Evolutionary conservation across 1,139 yeast genomes (phyloP).

Genomic region (Zygoascus meyerae): DNA sequence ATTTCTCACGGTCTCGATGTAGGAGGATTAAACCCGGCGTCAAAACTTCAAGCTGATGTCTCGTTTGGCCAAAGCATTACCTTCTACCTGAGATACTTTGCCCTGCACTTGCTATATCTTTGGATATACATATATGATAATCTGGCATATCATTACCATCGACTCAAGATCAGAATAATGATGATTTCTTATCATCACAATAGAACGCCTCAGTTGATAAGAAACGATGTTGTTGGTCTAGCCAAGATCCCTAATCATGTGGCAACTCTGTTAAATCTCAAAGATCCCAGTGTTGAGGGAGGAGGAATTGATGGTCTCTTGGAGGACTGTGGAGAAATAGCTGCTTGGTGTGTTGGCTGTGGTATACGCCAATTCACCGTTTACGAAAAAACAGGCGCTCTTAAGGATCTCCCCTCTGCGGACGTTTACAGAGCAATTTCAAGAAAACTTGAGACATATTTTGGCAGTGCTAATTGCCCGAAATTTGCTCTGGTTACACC

Average conservation of each 20-base stretch:
- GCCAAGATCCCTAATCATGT: conserved; percentile 71
- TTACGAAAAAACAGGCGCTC: conserved; percentile 73
- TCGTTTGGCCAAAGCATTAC: conserved; percentile 1
- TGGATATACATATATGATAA: conserved; percentile 7
- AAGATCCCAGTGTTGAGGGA: conserved; percentile 77
- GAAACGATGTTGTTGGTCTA: conserved; percentile 71
- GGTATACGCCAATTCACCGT: conserved; percentile 69
- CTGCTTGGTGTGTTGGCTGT: conserved; percentile 83
- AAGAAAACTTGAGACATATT: conserved; percentile 62
- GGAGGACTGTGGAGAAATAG: conserved; percentile 67
- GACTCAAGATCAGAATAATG: conserved; percentile 50
- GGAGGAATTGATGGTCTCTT: conserved; percentile 86
- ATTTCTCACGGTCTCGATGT: conserved; percentile 9
- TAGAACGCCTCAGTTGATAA: conserved; percentile 77
- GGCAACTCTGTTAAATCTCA: conserved; percentile 65
- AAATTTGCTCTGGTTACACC: conserved; percentile 34
- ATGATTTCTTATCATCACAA: conserved; percentile 72
- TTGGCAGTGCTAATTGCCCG: conserved; percentile 68
- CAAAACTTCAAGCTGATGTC: conserved; percentile 9
- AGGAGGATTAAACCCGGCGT: conserved; percentile 11
- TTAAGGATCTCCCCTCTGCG: conserved; percentile 43
- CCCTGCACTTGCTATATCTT: conserved; percentile 6
- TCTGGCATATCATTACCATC: conserved; percentile 39
- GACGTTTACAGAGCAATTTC: conserved; percentile 56
- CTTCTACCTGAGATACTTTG: conserved; percentile 9